phyloP scores from a whole-genome alignment of 1,284 basidiomycete genomes.

The Exobasidium cylindrosporum region DNA sequence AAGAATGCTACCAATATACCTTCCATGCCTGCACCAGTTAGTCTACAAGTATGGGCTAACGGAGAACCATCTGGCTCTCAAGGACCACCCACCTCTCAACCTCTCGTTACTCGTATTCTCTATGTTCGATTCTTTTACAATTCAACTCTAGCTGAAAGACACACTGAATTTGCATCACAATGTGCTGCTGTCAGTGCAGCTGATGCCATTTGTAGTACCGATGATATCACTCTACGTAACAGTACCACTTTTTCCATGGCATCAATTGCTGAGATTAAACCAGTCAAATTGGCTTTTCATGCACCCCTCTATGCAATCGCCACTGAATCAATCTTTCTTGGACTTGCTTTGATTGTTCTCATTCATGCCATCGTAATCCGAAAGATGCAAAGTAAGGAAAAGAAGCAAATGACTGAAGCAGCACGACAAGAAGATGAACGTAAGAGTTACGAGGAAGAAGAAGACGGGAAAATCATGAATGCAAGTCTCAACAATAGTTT shows the following conservation, averaged over 20 bases:
- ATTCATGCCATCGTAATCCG: slow-evolving; percentile 21
- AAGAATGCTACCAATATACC: slow-evolving; percentile 33
- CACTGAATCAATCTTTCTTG: slow-evolving; percentile 24
- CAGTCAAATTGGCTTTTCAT: slow-evolving; percentile 9
- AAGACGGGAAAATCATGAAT: not conserved
- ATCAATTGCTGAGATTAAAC: slow-evolving; percentile 19
- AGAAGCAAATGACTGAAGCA: slow-evolving; percentile 2
- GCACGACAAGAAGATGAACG: not conserved
- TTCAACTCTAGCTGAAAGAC: slow-evolving; percentile 35
- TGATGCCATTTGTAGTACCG: slow-evolving; percentile 34
- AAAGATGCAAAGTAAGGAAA: not conserved
- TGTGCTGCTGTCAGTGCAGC: slow-evolving; percentile 23
- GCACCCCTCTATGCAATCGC: slow-evolving; percentile 31
- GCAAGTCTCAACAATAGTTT: not conserved
- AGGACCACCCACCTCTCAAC: slow-evolving; percentile 30
- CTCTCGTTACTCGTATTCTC: slow-evolving; percentile 30
- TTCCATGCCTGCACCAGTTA: slow-evolving; percentile 28
- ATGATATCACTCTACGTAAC: slow-evolving; percentile 36
- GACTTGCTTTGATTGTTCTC: slow-evolving; percentile 35
- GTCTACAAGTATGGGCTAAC: slow-evolving; percentile 39
- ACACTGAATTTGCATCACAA: slow-evolving; percentile 28
- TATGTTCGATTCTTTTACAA: slow-evolving; percentile 50
- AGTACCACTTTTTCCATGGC: slow-evolving; percentile 34
- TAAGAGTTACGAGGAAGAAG: not conserved
- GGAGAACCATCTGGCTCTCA: slow-evolving; percentile 33